Evolutionary conservation across 306 rosid genomes (phyloP).

Genomic region (Lagenaria siceraria): DNA sequence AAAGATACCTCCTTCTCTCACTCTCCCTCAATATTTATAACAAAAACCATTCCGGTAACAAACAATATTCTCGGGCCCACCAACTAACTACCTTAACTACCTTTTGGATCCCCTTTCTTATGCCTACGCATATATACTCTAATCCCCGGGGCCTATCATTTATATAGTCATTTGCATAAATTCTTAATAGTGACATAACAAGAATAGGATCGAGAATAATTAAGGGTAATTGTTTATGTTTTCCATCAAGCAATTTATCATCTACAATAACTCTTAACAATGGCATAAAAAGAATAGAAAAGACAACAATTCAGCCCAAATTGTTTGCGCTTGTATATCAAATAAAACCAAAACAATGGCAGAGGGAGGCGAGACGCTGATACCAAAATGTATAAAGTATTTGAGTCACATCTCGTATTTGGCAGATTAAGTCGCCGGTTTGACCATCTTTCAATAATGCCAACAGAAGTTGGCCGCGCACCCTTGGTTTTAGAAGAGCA

Average conservation of each 20-base stretch:
- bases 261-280: background rate
- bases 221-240: background rate
- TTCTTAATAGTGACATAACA: background rate
- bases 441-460: constrained; percentile 65
- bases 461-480: constrained; percentile 50
- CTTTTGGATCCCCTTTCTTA: no score
- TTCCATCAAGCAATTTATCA: background rate
- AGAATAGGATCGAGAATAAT: background rate
- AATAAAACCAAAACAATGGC: background rate
- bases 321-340: background rate
- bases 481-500: constrained; percentile 40
- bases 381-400: constrained; percentile 63
- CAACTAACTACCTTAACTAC: no score
- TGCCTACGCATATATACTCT: no score
- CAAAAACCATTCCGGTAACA: no score
- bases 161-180: background rate
- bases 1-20: no score
- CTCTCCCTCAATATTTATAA: no score
- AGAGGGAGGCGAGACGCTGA: background rate
- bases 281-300: background rate
- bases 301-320: background rate
- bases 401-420: constrained; percentile 34
- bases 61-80: no score
- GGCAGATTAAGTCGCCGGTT: constrained; percentile 53
- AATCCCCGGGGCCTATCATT: no score